Evolutionary conservation across 1,139 yeast species (phyloP), one percentile per base, ranked within the genome.

Genomic region (Pichia sp.): DNA sequence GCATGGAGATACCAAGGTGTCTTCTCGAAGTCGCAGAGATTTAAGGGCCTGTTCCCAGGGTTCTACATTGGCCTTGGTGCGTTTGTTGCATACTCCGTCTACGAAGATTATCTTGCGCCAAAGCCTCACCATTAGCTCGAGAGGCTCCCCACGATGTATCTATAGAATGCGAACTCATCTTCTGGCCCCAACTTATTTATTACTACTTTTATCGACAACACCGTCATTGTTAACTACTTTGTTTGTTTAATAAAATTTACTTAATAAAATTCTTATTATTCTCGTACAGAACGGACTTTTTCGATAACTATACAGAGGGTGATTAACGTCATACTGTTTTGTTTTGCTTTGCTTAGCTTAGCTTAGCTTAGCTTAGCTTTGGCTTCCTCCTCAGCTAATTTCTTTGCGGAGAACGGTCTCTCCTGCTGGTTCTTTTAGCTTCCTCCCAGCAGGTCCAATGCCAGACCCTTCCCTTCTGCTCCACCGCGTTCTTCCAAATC

Each of bases 1-100:
- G 95, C 95, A 54, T 89, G 96, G 96, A 84, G 96, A 77, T 86
- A 82, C 72, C 85, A 84, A 65, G 95, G 95, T 58, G 88, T 84
- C 57, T 89, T 89, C 74, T 78, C 87, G 56, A 82, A 92, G 64
- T 73, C 74, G 55, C 84, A 85, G 72, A 76, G 95, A 65, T 85
- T 83, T 72, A 84, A 77, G 65, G 82, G 82, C 57, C 79, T 88
- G n/a, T 81, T 89, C 67, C 96, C 96, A 2, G 96, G 96, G 2
- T 79, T 89, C 54, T 90, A 90, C 45, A 79, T 85, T 52, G 96
- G 93, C 45, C 77, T 85, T 34, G 93, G 83, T 38, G 93, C 93
- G 6, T 89, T 89, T 67, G 75, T 83, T 38, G 76, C 80, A 16
- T 85, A 85, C 70, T 76, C 81, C 61, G 80, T 82, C 45, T 84